Base-by-base conservation (phyloP, 305 asterid genomes). In the Fraxinus nigra region DNA sequence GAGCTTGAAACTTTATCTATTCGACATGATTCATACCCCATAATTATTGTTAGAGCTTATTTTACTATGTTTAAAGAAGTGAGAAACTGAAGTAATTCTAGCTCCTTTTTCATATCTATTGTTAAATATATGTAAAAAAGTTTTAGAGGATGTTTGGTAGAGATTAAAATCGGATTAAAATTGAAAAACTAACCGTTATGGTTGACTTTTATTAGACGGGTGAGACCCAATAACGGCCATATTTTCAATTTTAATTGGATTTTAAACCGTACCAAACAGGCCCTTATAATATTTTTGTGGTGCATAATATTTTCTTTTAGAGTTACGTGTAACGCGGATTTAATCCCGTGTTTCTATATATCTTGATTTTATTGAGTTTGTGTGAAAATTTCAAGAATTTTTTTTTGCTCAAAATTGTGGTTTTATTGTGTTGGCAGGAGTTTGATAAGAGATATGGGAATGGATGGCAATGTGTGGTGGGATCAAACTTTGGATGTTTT, bases 401-500 rank as follows among this genome's bases (percentile, higher is more conserved):
- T n/a, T 18, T 56, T 18, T 35, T 4, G 22, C 3, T 37, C 34
- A 10, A 46, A 11, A 22, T 76, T 6, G 37, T 48, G 11, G 10
- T 16, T 5, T 46, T 32, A 1, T 28, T 35, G 5, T 30, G 20
- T 33, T 43, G 24, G 69, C 86, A 85, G 88, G 86, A 83, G 70
- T 85, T 85, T 77, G 86, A 83, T 7, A 80, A 61, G 72, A 61
- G 18, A 33, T 75, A 83, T 80, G 89, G 89, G 69, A 72, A 9
- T 10, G 89, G 87, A 86, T 86, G 87, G 85, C 87, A 78, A 14
- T 86, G 85, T 83, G 85, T 86, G 74, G 87, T 83, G 73, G 85
- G 85, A 18, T 82, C 87, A 11, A 81, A 59, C 51, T 81, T 86
- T 78, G 87, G 89, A 4, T 83, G 89, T 40, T 86, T 79, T 26